Evolutionary conservation across 176 grass and related monocot species (phyloP).

Genomic region (Aegilops longissima): DNA sequence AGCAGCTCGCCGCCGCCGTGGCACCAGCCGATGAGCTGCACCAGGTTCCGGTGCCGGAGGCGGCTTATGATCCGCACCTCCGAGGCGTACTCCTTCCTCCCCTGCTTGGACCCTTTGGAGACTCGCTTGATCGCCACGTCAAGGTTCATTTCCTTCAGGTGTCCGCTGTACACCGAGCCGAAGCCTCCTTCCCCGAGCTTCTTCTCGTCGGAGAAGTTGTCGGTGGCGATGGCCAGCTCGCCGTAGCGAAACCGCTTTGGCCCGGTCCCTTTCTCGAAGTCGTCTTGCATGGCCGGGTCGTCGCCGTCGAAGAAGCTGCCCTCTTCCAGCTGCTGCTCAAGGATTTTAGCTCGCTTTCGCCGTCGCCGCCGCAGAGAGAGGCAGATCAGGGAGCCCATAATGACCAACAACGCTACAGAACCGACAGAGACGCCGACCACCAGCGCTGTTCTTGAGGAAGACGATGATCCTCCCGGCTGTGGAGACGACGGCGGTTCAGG

Average conservation of each 20-base stretch:
- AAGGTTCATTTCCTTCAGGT: background rate
- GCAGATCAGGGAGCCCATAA: background rate
- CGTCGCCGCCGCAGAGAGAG: background rate
- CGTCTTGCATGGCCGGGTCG: conserved; percentile 17
- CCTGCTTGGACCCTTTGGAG: conserved; percentile 36
- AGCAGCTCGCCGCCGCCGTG: conserved; percentile 43
- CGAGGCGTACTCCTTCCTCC: conserved; percentile 48
- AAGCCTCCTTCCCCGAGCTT: conserved; percentile 35
- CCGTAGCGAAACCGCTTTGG: conserved; percentile 27
- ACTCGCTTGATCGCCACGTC: conserved; percentile 24
- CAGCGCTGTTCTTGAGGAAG: background rate
- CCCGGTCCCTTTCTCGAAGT: conserved; percentile 25
- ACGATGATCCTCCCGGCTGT: background rate
- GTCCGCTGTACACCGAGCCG: conserved; percentile 26
- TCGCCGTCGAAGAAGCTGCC: background rate
- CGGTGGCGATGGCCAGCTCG: conserved; percentile 25
- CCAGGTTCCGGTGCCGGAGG: conserved; percentile 50
- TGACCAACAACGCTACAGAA: background rate
- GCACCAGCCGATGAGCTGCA: conserved; percentile 77
- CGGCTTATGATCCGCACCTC: conserved; percentile 72
- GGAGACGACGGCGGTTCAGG: background rate
- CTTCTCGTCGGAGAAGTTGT: conserved; percentile 7
- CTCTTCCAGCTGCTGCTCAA: conserved; percentile 4
- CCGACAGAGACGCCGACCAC: background rate
- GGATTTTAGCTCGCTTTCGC: background rate